Base-by-base conservation (phyloP, 2,329 filamentous ascomycete genomes). In the Arthrobotrys musiformis region DNA sequence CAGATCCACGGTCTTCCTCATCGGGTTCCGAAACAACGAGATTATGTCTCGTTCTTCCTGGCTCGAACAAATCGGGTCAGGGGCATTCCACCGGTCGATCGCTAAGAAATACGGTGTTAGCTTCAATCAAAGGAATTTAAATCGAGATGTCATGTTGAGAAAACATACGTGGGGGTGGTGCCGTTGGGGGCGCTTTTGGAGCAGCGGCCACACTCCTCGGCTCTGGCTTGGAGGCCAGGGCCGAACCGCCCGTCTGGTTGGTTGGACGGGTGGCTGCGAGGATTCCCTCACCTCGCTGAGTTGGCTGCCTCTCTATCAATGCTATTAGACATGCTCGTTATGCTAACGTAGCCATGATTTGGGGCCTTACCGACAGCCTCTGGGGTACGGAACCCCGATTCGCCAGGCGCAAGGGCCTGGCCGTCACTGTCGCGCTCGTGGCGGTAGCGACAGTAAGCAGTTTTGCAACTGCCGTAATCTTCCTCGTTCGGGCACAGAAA, bases 11-110 rank as follows among this genome's bases (percentile, higher is more conserved):
- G 56, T 46, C 42, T 11, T 35, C 4, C 28, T 30, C 11, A 76
- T 33, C 1, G 72, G 72, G 4, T 60, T 24, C 28, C 67, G 62
- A 11, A 76, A 69, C 17, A 26, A 9, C 40, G 62, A 33, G 2
- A 76, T 22, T 9, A 76, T 52, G 11, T 76, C 72, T 24, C 64
- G 68, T 42, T 76, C 72, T 3, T 15, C 19, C 28, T 48, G 48
- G 11, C 56, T 48, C 9, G 19, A 24, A 5, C n/a, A 19, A 9
- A 44, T 35, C 0, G 70, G 70, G 2, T 74, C 70, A 4, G 69
- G 69, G 6, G 60, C 48, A 42, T 40, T 30, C 22, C 22, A 48
- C 13, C n/a, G 6, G 9, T 52, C 17, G 52, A 48, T 50, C 28
- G 42, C 30, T 42, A 4, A 17, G n/a, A 19, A 42, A 15, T n/a